Base-by-base conservation (phyloP, 1,284 basidiomycete species). In the Bondarzewia mesenterica region DNA sequence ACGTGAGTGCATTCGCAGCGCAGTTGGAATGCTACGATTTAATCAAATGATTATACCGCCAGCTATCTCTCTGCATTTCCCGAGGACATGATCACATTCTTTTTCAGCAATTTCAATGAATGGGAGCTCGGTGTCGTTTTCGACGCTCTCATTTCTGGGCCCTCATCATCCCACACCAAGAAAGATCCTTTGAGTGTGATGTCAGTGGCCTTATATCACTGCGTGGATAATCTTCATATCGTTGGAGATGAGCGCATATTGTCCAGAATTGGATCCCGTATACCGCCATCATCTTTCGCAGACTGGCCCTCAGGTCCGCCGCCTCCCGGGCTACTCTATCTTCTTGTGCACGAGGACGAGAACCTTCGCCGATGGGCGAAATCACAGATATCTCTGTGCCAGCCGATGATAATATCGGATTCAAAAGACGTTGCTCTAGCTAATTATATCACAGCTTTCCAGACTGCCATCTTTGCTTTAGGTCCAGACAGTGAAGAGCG, bases 1-100 rank as follows among this genome's bases (percentile, higher is more conserved):
- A 85, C 80, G 90, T 92, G 61, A 69, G 88, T 79, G 14, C 41
- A 32, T 40, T 12, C 16, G 21, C 15, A n/a, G 41, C 1, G 12
- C 22, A 25, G 10, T 42, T 42, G 22, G 21, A 3, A 40, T 18
- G 23, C 46, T 36, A 40, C 25, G 25, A 15, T 18, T 20, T 39
- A 29, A 7, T n/a, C 14, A 5, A 29, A 14, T 42, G 8, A 25
- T 20, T 39, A 15, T 26, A 15, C 39, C 53, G 18, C 52, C 44
- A 89, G 86, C 29, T 89, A 82, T 63, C 81, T 88, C 54, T 80
- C 73, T 12, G 77, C 78, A 1, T 88, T 83, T 59, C 53, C 64
- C 3, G 67, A 73, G 1, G 58, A 67, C 16, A 62, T 73, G 26
- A 60, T 86, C 39, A 61, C 68, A 15, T 67, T 65, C 38, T 93